Evolutionary conservation across 2,329 filamentous ascomycete genomes (phyloP).

Genomic region (Colletotrichum sp.): DNA sequence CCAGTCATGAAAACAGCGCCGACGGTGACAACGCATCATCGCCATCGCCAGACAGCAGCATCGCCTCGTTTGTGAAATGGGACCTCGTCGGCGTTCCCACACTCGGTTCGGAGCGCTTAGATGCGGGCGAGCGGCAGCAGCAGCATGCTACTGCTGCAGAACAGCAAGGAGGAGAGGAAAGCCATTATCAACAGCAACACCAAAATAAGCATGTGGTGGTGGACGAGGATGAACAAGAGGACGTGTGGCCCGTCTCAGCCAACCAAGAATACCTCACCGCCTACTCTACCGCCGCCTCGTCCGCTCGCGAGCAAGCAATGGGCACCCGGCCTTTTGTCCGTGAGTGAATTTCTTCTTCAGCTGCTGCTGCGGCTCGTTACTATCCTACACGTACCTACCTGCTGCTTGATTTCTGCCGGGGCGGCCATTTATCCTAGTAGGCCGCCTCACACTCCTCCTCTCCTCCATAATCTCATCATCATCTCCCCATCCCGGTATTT

Average conservation of each 20-base stretch:
- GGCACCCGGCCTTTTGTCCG: slow-evolving; percentile 37
- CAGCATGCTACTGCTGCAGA: not conserved
- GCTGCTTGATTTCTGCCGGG: not conserved
- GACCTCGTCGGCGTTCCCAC: slow-evolving; percentile 19
- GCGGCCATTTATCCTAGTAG: not conserved
- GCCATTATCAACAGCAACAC: not conserved
- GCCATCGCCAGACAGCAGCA: not conserved
- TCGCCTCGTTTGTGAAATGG: slow-evolving; percentile 4
- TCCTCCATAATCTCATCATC: not conserved
- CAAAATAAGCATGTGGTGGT: not conserved
- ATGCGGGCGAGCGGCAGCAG: not conserved
- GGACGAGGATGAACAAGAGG: slow-evolving; percentile 22
- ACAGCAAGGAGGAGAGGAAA: not conserved
- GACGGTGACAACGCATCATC: not conserved
- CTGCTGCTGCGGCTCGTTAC: not conserved
- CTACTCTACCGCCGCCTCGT: slow-evolving; percentile 34
- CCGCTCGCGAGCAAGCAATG: slow-evolving; percentile 34
- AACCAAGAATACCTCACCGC: slow-evolving; percentile 31
- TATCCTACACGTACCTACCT: not conserved
- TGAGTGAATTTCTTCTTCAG: slow-evolving; percentile 26
- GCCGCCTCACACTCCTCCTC: not conserved
- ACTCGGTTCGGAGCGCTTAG: slow-evolving; percentile 2
- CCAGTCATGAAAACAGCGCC: not conserved
- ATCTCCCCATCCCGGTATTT: slow-evolving; percentile 10
- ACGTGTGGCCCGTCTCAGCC: slow-evolving; percentile 34